Base-by-base conservation (phyloP, 169 alveolate species). In the Cryptosporidium meleagridis region DNA sequence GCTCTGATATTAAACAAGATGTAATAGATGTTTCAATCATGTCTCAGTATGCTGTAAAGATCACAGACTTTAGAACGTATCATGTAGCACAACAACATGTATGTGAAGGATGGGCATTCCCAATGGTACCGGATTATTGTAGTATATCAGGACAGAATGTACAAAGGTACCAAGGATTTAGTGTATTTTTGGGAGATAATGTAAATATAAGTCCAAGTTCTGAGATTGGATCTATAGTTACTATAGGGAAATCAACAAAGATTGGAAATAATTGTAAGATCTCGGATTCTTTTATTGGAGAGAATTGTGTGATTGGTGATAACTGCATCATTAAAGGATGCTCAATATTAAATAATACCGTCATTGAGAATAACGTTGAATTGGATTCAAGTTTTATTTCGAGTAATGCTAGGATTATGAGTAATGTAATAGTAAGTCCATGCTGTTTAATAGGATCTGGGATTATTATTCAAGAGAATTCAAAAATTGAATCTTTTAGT, bases 81-180 rank as follows among this genome's bases (percentile, higher is more conserved):
- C 89, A 80, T 21, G 75, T 65, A 7, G 89, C 89, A 9, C 75
- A 59, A 21, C 89, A 62, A 23, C 68, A 80, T 62, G 75, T 80
- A 21, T 80, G 89, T 62, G 80, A 80, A 39, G 89, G 89, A 12
- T 80, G 80, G 89, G 68, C 75, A 5, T 80, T 80, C 29, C 89
- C 89, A 62, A 12, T 80, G 33, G 75, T 80, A 65, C 72, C 89
- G 29, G 89, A 80, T 21, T 80, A 80, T 44, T 80, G 80, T n/a
- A 80, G 89, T 62, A 80, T 67, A 39, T 59, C 75, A 18, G 72
- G 89, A 23, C 72, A 80, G 26, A 80, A 59, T 31, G 59, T 80
- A 26, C 89, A 80, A 62, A 59, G 89, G 9, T 80, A 65, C 55
- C 80, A 80, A 26, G 75, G 75, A 14, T 26, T 62, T 21, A 62